A percentile compares a stretch with the other conserved stretches of the same genome.
Conservation (phyloP, 2,329 filamentous ascomycete genomes). For the Talaromyces marneffei region DNA sequence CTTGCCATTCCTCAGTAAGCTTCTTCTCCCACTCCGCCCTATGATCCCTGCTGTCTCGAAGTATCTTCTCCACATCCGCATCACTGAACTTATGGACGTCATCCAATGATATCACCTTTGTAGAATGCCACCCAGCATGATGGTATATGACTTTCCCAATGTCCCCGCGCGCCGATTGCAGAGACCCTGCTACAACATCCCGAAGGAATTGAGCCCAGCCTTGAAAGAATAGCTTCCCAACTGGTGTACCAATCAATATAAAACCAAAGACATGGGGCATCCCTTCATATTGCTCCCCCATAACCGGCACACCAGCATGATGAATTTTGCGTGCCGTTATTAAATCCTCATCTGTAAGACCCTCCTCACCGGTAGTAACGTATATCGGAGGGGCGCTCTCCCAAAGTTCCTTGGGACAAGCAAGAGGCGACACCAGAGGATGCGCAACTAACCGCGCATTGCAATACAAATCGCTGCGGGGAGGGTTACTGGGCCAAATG, state of each 20-base stretch:
- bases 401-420: slow-evolving; percentile 34
- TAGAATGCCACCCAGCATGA: slow-evolving; percentile 24
- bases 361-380: slow-evolving; percentile 39
- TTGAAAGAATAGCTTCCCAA: slow-evolving; percentile 49
- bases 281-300: slow-evolving; percentile 40
- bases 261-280: slow-evolving; percentile 51
- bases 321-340: slow-evolving; percentile 37
- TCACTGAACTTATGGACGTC: slow-evolving; percentile 30
- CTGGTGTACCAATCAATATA: slow-evolving; percentile 46
- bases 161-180: slow-evolving; percentile 17
- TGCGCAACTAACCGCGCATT: slow-evolving; percentile 35
- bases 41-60: slow-evolving; percentile 27
- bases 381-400: slow-evolving; percentile 37
- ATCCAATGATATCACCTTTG: slow-evolving; percentile 29
- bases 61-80: slow-evolving; percentile 28
- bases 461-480: slow-evolving; percentile 39
- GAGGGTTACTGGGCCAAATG: slow-evolving; percentile 38
- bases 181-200: slow-evolving; percentile 25
- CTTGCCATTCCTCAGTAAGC: slow-evolving; percentile 27
- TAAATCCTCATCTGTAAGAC: slow-evolving; percentile 37
- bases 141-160: slow-evolving; percentile 29
- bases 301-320: slow-evolving; percentile 31
- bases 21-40: slow-evolving; percentile 31
- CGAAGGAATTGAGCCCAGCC: slow-evolving; percentile 52
- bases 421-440: slow-evolving; percentile 38